Evolutionary conservation across 805 yeast species (phyloP), one percentile per base, ranked within the genome.

Genomic region (Kregervanrija pseudodelftensis): DNA sequence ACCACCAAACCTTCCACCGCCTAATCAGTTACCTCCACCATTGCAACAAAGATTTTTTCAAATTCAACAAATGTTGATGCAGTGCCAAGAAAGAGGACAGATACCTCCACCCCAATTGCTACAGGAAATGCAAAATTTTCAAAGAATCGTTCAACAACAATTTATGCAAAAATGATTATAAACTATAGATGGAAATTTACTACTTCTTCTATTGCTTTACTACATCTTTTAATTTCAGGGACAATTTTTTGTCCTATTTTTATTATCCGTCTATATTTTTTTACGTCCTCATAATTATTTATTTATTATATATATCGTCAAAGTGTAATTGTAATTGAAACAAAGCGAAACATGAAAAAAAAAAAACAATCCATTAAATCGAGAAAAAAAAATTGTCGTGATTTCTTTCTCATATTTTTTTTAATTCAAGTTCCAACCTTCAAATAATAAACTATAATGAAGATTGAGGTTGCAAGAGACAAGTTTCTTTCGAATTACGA

Each of bases 401-500:
- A 22, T 22, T 8, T 22, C 4, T 22, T 22, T 22, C 28, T 22
- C 8, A 22, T 22, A 7, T 22, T 5, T 22, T 22, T 22, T 22
- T 22, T 22, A 22, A 22, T 22, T 7, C 8, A 22, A 5, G 7
- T 5, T 22, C 28, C 8, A 7, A 22, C 8, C 28, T 22, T 22
- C 22, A 7, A 22, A 22, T 10, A 31, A 15, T 1, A 31, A 36
- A 14, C 8, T 10, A 14, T 11, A 30, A 51, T 56, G 58, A 48
- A 78, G 69, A 64, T 80, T 38, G 69, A 73, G 42, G 68, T 63
- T 22, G 64, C 69, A 36, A 63, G 88, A 46, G 83, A 79, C 38
- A 72, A 74, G 45, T 69, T 84, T 46, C 65, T 85, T 33, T 75
- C 87, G 38, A 80, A 84, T 58, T 75, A 64, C 49, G 93, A 84